Conservation (phyloP, 2,329 filamentous ascomycete species). For the Talaromyces verruculosus region DNA sequence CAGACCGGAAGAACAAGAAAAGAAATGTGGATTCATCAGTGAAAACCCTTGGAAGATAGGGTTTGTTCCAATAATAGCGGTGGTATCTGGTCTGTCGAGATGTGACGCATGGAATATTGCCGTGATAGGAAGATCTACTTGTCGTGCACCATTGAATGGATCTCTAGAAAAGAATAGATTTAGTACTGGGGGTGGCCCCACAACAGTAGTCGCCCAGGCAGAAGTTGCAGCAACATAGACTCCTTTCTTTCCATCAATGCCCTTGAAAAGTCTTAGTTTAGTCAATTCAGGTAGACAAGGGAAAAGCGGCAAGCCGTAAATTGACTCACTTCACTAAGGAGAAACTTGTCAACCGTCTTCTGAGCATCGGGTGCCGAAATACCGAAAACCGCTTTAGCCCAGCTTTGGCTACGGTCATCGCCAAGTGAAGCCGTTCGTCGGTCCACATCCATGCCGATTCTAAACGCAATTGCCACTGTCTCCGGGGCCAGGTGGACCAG, state of each 20-base stretch:
- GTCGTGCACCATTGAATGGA: neutral
- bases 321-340: conserved; percentile 4
- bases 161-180: conserved; percentile 5
- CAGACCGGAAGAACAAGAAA: conserved; percentile 4
- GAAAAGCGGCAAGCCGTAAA: neutral
- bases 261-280: neutral
- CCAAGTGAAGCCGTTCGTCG: conserved; percentile 7
- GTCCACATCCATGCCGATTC: conserved; percentile 13
- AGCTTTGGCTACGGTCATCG: conserved; percentile 13
- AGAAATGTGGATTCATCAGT: neutral
- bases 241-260: conserved; percentile 5
- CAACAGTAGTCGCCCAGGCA: conserved; percentile 12
- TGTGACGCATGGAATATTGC: conserved; percentile 9
- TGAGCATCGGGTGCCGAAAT: conserved; percentile 4
- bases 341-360: conserved; percentile 1
- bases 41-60: neutral
- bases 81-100: conserved; percentile 6
- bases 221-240: conserved; percentile 11
- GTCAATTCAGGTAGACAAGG: neutral
- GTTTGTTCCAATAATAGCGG: conserved; percentile 3
- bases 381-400: conserved; percentile 13
- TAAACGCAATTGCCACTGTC: conserved; percentile 8
- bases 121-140: conserved; percentile 1
- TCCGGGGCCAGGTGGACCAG: conserved; percentile 8
- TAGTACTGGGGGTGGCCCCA: conserved; percentile 5